Conservation (phyloP, 176 grass and related monocot species). For the Leersia perrieri region DNA sequence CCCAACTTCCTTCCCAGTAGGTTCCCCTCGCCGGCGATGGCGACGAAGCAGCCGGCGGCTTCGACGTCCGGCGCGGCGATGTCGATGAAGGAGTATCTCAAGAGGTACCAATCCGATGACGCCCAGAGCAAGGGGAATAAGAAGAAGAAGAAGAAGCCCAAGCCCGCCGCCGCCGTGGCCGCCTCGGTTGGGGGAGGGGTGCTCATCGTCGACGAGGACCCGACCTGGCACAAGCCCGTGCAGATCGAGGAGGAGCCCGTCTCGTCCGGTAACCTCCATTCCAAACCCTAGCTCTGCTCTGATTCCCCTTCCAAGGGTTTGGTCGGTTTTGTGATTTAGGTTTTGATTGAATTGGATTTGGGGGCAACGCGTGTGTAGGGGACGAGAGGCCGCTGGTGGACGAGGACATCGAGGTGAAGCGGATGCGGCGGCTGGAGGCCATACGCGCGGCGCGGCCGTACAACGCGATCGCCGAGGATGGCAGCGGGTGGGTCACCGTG, state of each 20-base stretch:
- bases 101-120: slow-evolving; percentile 57
- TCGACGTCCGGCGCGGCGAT: slow-evolving; percentile 27
- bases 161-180: slow-evolving; percentile 36
- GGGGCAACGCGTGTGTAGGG: slow-evolving; percentile 31
- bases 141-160: slow-evolving; percentile 81
- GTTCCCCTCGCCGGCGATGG: slow-evolving; percentile 16
- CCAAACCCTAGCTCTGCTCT: neutral
- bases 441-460: slow-evolving; percentile 70
- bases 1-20: neutral
- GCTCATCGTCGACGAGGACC: slow-evolving; percentile 91
- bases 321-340: neutral
- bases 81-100: slow-evolving; percentile 93
- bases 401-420: slow-evolving; percentile 94
- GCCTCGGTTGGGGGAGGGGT: slow-evolving; percentile 43
- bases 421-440: slow-evolving; percentile 76
- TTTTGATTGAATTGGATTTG: neutral
- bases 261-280: slow-evolving; percentile 40
- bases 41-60: slow-evolving; percentile 31
- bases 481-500: slow-evolving; percentile 77
- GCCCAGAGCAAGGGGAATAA: slow-evolving; percentile 63
- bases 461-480: slow-evolving; percentile 72
- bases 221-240: slow-evolving; percentile 95
- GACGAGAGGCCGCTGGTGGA: slow-evolving; percentile 75
- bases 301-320: neutral
- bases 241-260: slow-evolving; percentile 61